These are phyloP conservation scores for Astrephomene gubernaculifera DNA, from an alignment of 139 green algal species.

Conservation along the genomic window DNA sequence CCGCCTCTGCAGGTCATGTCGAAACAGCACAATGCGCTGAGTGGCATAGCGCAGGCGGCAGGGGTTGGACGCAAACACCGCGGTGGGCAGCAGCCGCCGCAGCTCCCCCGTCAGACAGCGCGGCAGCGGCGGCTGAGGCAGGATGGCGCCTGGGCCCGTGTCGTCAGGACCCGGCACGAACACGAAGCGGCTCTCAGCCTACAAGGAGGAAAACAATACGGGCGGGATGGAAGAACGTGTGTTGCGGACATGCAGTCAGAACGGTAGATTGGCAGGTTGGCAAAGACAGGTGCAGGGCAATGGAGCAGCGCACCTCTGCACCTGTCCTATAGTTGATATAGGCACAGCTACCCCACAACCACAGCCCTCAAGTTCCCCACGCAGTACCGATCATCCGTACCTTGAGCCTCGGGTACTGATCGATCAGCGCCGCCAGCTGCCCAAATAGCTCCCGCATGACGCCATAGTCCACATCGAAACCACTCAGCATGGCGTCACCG, in stretches of 20 bases:
- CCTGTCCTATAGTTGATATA: too few relatives aligned
- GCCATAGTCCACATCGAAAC: slow-evolving; percentile 50
- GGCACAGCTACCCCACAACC: too few relatives aligned
- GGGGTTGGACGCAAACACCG: slow-evolving; percentile 85
- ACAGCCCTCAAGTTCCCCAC: too few relatives aligned
- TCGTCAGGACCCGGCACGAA: slow-evolving; percentile 90
- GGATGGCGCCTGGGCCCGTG: slow-evolving; percentile 65
- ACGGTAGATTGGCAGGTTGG: too few relatives aligned
- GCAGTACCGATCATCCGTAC: too few relatives aligned
- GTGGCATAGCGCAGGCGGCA: slow-evolving; percentile 70
- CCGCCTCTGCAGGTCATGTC: slow-evolving; percentile 66
- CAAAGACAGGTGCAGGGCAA: too few relatives aligned
- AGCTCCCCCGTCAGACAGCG: slow-evolving; percentile 67
- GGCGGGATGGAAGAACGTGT: too few relatives aligned
- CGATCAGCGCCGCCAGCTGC: slow-evolving; percentile 76
- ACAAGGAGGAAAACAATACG: neutral
- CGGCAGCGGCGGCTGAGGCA: slow-evolving; percentile 83
- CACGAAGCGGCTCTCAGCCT: slow-evolving; percentile 77
- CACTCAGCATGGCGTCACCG: slow-evolving; percentile 30
- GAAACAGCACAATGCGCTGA: slow-evolving; percentile 73
- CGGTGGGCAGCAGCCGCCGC: slow-evolving; percentile 63
- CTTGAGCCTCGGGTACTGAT: slow-evolving; percentile 67
- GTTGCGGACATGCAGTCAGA: too few relatives aligned
- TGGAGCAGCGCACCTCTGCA: too few relatives aligned
- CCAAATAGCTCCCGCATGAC: slow-evolving; percentile 75